These are phyloP conservation scores for Marasmius fiardii DNA, from an alignment of 1,284 basidiomycete genomes.

Conservation along the genomic window DNA sequence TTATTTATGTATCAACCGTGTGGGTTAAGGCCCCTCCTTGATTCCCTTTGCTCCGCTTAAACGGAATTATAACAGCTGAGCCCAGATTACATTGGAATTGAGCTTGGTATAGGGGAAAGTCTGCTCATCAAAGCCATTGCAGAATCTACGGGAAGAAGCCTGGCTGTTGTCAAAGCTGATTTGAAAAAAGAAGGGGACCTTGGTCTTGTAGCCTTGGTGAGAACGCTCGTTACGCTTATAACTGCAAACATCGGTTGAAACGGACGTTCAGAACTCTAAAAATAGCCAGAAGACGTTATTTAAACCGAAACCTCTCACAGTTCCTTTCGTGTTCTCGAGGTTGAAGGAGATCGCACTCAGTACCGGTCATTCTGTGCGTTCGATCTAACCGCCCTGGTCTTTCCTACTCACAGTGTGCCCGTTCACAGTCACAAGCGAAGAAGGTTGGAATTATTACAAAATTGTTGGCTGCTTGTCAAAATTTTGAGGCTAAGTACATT, in stretches of 20 bases:
- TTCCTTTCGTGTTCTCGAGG: slow-evolving; percentile 85
- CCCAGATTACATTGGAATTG: slow-evolving; percentile 95
- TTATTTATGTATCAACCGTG: slow-evolving; percentile 97
- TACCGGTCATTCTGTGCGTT: slow-evolving; percentile 73
- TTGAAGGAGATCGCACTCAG: slow-evolving; percentile 86
- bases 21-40: slow-evolving; percentile 33
- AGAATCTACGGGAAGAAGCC: slow-evolving; percentile 88
- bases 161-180: slow-evolving; percentile 85
- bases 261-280: slow-evolving; percentile 71
- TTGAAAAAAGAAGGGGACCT: slow-evolving; percentile 94
- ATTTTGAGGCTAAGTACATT: slow-evolving; percentile 91
- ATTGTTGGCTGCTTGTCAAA: slow-evolving; percentile 89
- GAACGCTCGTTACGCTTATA: slow-evolving; percentile 11
- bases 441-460: slow-evolving; percentile 97
- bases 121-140: slow-evolving; percentile 94
- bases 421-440: slow-evolving; percentile 79
- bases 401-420: slow-evolving; percentile 11
- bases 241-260: too few relatives aligned
- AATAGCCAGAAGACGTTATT: slow-evolving; percentile 94
- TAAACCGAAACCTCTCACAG: slow-evolving; percentile 88
- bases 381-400: not conserved
- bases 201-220: slow-evolving; percentile 91
- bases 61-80: slow-evolving; percentile 57
- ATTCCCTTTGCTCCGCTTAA: slow-evolving; percentile 7
- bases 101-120: slow-evolving; percentile 96